phyloP scores from a whole-genome alignment of 768 basidiomycete species.

The Boletus fagicola region DNA sequence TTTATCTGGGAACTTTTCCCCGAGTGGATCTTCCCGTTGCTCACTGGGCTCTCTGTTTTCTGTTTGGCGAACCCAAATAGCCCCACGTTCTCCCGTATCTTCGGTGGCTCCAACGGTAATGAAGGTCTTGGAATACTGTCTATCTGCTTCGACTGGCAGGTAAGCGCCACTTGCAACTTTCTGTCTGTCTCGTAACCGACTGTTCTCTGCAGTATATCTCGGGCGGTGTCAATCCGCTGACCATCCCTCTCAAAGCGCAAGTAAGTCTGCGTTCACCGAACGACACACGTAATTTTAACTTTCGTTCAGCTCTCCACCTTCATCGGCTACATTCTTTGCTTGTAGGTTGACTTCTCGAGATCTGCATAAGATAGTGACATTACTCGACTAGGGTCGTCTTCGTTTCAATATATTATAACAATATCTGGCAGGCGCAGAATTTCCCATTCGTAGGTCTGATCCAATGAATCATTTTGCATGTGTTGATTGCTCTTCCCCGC shows the following conservation, averaged over 20 bases:
- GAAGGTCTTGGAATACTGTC: conserved; percentile 64
- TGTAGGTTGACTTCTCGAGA: conserved; percentile 34
- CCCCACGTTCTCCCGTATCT: conserved; percentile 41
- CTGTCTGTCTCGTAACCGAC: background rate
- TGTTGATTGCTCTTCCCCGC: conserved; percentile 4
- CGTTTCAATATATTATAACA: conserved; percentile 41
- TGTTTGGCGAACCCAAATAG: conserved; percentile 50
- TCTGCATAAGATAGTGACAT: background rate
- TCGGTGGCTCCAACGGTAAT: conserved; percentile 65
- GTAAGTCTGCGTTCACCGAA: conserved; percentile 9
- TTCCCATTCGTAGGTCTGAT: conserved; percentile 56
- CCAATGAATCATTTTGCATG: background rate
- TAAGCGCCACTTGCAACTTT: conserved; percentile 24
- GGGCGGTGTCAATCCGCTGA: conserved; percentile 44
- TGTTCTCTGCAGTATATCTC: conserved; percentile 23
- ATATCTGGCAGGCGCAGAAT: conserved; percentile 56
- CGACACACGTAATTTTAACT: background rate
- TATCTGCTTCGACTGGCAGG: conserved; percentile 58
- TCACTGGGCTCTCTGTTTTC: conserved; percentile 62
- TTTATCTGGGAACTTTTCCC: conserved; percentile 29
- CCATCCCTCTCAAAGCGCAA: conserved; percentile 56
- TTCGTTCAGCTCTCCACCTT: conserved; percentile 41
- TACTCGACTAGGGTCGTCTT: conserved; percentile 35
- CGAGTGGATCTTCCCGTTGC: conserved; percentile 49
- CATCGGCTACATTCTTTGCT: conserved; percentile 53